Evolutionary conservation across 106 monocot species (phyloP), one percentile per base, ranked within the genome.

Genomic region (Dendrobium nobile): DNA sequence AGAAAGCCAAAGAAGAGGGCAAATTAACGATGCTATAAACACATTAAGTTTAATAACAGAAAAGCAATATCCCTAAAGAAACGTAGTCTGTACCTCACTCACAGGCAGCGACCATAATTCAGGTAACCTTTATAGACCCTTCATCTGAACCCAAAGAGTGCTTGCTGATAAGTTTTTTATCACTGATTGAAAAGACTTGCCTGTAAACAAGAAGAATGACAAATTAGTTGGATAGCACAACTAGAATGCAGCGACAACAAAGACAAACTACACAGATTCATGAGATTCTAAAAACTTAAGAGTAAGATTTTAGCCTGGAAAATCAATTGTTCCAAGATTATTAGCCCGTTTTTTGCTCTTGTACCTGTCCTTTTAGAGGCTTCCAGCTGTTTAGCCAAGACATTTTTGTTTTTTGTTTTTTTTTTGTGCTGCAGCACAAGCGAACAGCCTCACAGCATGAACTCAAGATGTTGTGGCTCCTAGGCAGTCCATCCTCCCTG

Each of bases 391-490:
- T 82, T 84, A 77, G 90, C 88, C 77, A 96, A 81, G 48, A 90
- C 33, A 75, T n/a, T n/a, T n/a, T n/a, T n/a, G n/a, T n/a, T n/a
- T n/a, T n/a, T n/a, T n/a, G n/a, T n/a, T n/a, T n/a, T n/a, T n/a
- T n/a, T n/a, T n/a, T n/a, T n/a, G n/a, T n/a, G n/a, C 80, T 84
- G 26, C 96, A 26, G 96, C 86, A 47, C 87, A 82, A 20, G n/a
- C 87, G 79, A 83, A 89, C 93, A 47, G 96, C 96, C 73, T 89
- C 96, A 22, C 96, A 96, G 72, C 91, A 90, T 28, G 87, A n/a
- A 77, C 82, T 96, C 96, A n/a, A 47, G 96, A 96, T 45, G 96
- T 91, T 18, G 93, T 96, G n/a, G 76, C 96, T 96, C 73, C 93
- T 91, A 24, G n/a, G 82, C 82, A 5, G 93, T 96, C 37, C 48